These are phyloP conservation scores for Phytophthora brassicae DNA, from an alignment of 352 stramenopile genomes.

Conservation along the genomic window DNA sequence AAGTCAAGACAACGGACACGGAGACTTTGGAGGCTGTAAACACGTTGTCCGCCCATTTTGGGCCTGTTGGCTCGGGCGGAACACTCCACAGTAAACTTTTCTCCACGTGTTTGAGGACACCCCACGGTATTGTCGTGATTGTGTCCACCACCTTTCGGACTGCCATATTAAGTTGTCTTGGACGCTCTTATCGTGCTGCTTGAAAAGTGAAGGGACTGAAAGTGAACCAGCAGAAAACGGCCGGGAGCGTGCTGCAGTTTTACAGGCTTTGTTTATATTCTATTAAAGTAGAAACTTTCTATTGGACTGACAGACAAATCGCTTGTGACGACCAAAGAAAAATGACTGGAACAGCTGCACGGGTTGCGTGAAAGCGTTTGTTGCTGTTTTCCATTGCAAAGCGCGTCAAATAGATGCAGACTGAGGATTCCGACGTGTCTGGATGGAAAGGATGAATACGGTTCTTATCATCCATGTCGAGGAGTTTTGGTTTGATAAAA, in stretches of 20 bases:
- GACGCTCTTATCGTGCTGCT: neutral
- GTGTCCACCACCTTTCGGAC: slow-evolving; percentile 19
- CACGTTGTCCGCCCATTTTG: slow-evolving; percentile 32
- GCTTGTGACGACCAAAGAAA: slow-evolving; percentile 11
- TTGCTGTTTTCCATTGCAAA: too few species aligned
- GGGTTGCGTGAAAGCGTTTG: slow-evolving; percentile 3
- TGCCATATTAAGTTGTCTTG: too few species aligned
- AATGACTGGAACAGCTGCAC: slow-evolving; percentile 30
- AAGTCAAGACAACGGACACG: slow-evolving; percentile 1
- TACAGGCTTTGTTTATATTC: too few species aligned
- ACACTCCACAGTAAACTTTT: slow-evolving; percentile 31
- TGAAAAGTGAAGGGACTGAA: slow-evolving; percentile 9
- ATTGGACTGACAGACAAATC: slow-evolving; percentile 25
- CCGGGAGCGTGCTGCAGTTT: neutral
- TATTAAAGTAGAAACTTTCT: too few species aligned
- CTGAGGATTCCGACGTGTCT: neutral
- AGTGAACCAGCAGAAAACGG: neutral
- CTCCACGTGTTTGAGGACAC: slow-evolving; percentile 26
- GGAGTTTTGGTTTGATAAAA: too few species aligned
- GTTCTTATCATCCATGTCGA: too few species aligned
- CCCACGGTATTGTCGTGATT: slow-evolving; percentile 25
- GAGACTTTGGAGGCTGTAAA: slow-evolving; percentile 27
- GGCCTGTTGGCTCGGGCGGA: slow-evolving; percentile 26
- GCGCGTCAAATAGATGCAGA: neutral
- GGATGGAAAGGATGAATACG: too few species aligned